These are phyloP conservation scores for Biancaea sappan DNA, from an alignment of 306 rosid genomes.

Conservation along the genomic window DNA sequence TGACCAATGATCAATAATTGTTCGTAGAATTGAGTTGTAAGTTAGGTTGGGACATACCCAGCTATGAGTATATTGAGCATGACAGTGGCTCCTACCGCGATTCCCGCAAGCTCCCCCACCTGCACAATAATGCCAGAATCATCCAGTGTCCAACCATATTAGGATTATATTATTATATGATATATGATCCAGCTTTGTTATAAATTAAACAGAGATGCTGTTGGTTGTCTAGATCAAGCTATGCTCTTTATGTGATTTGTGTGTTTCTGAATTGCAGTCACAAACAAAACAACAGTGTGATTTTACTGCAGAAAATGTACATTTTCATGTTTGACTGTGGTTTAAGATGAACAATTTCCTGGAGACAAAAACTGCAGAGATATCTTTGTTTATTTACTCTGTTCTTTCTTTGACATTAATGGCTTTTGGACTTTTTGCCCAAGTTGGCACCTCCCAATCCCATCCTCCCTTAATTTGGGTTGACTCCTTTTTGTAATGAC, in stretches of 20 bases:
- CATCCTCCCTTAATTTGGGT: not conserved
- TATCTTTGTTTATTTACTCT: not conserved
- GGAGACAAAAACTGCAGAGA: not conserved
- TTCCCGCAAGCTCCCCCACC: slow-evolving; percentile 90
- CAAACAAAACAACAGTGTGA: no score
- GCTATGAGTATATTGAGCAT: slow-evolving; percentile 87
- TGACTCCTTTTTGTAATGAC: not conserved
- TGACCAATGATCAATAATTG: not conserved
- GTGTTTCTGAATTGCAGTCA: not conserved
- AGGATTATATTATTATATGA: not conserved
- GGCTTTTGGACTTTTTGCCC: not conserved
- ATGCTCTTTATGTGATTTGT: not conserved
- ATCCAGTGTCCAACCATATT: not conserved
- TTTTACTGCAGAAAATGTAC: not conserved
- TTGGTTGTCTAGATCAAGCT: not conserved
- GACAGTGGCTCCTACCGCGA: slow-evolving; percentile 89
- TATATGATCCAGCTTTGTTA: not conserved
- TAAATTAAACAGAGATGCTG: not conserved
- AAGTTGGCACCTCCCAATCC: not conserved
- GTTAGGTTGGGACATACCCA: slow-evolving; percentile 56
- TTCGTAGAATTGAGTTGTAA: not conserved
- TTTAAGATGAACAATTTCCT: not conserved
- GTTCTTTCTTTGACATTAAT: not conserved
- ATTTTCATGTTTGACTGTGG: not conserved
- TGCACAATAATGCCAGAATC: slow-evolving; percentile 36